Conservation (phyloP, 2,329 filamentous ascomycete species). For the Pseudodiploospora longispora region DNA sequence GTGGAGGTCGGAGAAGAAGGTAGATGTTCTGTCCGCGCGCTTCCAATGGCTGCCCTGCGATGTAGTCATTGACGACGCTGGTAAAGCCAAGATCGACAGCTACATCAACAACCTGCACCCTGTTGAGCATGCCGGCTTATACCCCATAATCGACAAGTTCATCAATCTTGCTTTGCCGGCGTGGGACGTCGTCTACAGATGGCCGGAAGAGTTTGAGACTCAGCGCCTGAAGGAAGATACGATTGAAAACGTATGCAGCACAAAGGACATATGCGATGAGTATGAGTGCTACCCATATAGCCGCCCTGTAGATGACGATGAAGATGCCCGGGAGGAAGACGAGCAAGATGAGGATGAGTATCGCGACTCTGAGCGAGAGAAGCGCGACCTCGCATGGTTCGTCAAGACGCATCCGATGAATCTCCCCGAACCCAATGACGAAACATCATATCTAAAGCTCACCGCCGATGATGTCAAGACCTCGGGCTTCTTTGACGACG, state of each 20-base stretch:
- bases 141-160: slow-evolving; percentile 4
- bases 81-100: slow-evolving; percentile 32
- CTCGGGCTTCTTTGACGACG: slow-evolving; percentile 20
- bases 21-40: slow-evolving; percentile 13
- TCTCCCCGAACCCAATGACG: slow-evolving; percentile 10
- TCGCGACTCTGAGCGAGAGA: slow-evolving; percentile 13
- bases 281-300: slow-evolving; percentile 11
- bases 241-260: slow-evolving; percentile 13
- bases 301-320: slow-evolving; percentile 18
- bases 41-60: slow-evolving; percentile 45
- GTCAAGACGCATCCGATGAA: slow-evolving; percentile 15
- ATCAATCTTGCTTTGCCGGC: slow-evolving; percentile 2
- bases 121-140: background rate
- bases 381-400: slow-evolving; percentile 22
- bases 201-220: slow-evolving; percentile 13
- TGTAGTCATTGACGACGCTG: slow-evolving; percentile 31
- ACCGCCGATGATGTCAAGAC: slow-evolving; percentile 16
- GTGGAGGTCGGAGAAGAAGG: too few species aligned
- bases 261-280: slow-evolving; percentile 10
- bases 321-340: slow-evolving; percentile 13
- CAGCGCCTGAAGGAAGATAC: slow-evolving; percentile 16
- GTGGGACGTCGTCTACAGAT: slow-evolving; percentile 6
- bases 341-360: slow-evolving; percentile 12
- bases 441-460: slow-evolving; percentile 1
- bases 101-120: slow-evolving; percentile 50